phyloP scores from a whole-genome alignment of 2,329 filamentous ascomycete genomes.

The Zalaria sp. region DNA sequence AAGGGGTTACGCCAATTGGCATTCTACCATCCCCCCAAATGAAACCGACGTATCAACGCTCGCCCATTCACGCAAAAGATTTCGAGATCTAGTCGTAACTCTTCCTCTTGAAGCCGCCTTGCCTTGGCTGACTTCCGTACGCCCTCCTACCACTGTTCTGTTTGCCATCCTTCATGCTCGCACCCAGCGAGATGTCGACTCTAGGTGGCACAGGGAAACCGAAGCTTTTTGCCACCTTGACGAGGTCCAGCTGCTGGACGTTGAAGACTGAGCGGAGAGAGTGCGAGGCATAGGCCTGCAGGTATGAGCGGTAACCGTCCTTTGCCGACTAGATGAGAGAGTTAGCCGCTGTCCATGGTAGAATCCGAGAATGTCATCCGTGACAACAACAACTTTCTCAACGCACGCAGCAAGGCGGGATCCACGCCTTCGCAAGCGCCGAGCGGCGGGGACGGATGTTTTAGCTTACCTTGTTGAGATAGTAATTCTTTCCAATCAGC shows the following conservation, averaged over 20 bases:
- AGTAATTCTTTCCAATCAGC: conserved; percentile 90
- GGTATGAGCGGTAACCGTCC: conserved; percentile 71
- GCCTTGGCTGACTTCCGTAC: conserved; percentile 67
- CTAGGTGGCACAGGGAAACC: conserved; percentile 65
- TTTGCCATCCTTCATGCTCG: conserved; percentile 62
- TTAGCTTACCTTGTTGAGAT: conserved; percentile 64
- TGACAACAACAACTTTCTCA: neutral
- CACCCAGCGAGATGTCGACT: conserved; percentile 64
- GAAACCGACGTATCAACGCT: too few species aligned
- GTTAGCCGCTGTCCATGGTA: neutral
- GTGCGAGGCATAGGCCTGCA: conserved; percentile 89
- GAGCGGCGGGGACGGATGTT: too few species aligned
- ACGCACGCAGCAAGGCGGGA: neutral
- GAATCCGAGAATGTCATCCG: conserved; percentile 4
- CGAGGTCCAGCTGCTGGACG: conserved; percentile 66
- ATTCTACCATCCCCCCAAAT: too few species aligned
- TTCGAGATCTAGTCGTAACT: neutral
- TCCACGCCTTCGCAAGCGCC: too few species aligned
- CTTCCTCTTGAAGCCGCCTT: conserved; percentile 20
- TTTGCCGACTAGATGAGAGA: conserved; percentile 39
- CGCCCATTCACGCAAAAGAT: too few species aligned
- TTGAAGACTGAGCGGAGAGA: conserved; percentile 72
- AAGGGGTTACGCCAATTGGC: too few species aligned
- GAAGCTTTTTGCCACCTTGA: conserved; percentile 74
- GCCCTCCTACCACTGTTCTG: conserved; percentile 46